These are phyloP conservation scores for Didymella pinodella DNA, from an alignment of 2,329 filamentous ascomycete genomes.

Conservation along the genomic window DNA sequence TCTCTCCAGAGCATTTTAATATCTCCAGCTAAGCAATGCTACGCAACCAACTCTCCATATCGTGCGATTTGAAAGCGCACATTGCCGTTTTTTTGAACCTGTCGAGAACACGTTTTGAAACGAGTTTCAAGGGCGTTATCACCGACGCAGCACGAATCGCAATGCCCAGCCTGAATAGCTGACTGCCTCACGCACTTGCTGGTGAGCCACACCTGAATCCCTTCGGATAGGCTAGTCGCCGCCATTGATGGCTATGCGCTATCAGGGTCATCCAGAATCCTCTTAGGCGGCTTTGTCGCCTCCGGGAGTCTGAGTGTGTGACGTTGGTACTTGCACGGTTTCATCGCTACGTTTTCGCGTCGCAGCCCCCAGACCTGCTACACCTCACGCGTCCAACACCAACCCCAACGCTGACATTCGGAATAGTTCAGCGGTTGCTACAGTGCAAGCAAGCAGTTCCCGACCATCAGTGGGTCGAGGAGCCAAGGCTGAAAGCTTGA, in stretches of 20 bases:
- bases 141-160: slow-evolving; percentile 23
- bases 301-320: slow-evolving; percentile 41
- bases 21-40: not conserved
- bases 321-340: slow-evolving; percentile 46
- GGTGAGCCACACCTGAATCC: slow-evolving; percentile 34
- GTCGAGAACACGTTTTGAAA: slow-evolving; percentile 22
- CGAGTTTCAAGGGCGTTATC: slow-evolving; percentile 26
- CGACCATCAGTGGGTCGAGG: slow-evolving; percentile 40
- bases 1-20: not conserved
- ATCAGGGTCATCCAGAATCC: slow-evolving; percentile 23
- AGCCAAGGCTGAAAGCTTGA: slow-evolving; percentile 46
- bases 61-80: not conserved
- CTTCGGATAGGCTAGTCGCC: slow-evolving; percentile 40
- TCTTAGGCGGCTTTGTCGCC: slow-evolving; percentile 39
- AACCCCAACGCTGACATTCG: slow-evolving; percentile 34
- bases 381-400: slow-evolving; percentile 45
- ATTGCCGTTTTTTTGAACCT: not conserved
- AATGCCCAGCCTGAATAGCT: slow-evolving; percentile 24
- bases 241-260: slow-evolving; percentile 41
- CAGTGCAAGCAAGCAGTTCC: slow-evolving; percentile 36
- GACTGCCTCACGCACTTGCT: slow-evolving; percentile 30
- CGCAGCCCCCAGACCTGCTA: slow-evolving; percentile 50
- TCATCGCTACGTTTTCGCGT: slow-evolving; percentile 46
- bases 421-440: slow-evolving; percentile 40
- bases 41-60: not conserved